Percentiles rank a stretch among this genome's conserved stretches.
Conservation (phyloP, 2,329 filamentous ascomycete genomes). For the Paramyrothecium roridum region DNA sequence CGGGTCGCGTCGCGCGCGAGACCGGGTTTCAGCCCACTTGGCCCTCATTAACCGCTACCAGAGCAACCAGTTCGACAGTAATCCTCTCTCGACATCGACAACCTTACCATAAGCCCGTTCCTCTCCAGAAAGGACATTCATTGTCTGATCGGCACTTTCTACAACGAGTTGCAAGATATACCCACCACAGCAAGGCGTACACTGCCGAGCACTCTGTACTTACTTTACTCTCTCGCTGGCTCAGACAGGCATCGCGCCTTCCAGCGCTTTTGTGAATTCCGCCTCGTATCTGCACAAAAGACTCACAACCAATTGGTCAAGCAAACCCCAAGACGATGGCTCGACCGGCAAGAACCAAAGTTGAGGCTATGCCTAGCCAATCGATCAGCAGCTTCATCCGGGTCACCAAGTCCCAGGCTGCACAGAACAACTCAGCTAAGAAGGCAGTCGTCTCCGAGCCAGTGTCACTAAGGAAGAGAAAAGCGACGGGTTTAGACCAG, state of each 20-base stretch:
- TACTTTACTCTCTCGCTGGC: too few relatives aligned
- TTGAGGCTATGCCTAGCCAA: conserved; percentile 15
- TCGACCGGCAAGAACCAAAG: conserved; percentile 20
- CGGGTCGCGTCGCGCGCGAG: neutral
- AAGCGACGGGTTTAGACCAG: conserved; percentile 22
- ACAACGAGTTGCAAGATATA: too few relatives aligned
- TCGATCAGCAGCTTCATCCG: conserved; percentile 43
- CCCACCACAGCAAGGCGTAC: too few relatives aligned
- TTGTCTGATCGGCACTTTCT: too few relatives aligned
- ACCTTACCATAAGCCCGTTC: too few relatives aligned
- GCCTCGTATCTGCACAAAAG: neutral
- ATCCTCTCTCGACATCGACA: too few relatives aligned
- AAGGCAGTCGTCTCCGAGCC: conserved; percentile 25
- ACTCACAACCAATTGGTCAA: neutral
- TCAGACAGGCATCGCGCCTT: too few relatives aligned
- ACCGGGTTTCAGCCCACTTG: neutral
- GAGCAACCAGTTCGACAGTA: neutral
- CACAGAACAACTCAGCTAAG: conserved; percentile 25
- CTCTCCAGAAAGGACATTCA: too few relatives aligned
- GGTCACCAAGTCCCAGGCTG: conserved; percentile 38
- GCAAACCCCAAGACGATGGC: conserved; percentile 10
- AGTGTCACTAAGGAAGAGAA: conserved; percentile 32
- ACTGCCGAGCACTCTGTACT: too few relatives aligned
- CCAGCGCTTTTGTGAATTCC: neutral
- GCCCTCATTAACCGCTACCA: neutral